Base-by-base conservation (phyloP, 805 yeast genomes). In the Sugiyamaella qingdaonensis region DNA sequence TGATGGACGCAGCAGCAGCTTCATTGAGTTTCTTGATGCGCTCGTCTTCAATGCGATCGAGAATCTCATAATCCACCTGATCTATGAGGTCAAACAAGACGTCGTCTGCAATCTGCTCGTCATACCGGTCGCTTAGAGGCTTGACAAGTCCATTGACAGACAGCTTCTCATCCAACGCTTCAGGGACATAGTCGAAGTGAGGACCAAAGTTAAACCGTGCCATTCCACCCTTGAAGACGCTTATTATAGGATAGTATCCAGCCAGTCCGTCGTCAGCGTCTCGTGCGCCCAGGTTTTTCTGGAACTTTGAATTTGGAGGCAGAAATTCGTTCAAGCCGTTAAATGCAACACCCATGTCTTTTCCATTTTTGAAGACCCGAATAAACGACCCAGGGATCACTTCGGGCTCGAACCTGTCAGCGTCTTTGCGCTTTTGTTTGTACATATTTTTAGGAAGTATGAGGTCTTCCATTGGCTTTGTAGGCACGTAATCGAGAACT, bases 181-280 rank as follows among this genome's bases (percentile, higher is more conserved):
- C 59, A 5, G 84, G 79, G 11, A 71, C 68, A 49, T 61, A 74
- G 55, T 74, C 73, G 60, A 90, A 78, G 10, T 81, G 74, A 0
- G 88, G 85, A 0, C 90, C 86, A 2, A 88, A 75, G 57, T 86
- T 82, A 53, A 92, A 67, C 54, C 78, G 73, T 4, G 88, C 95
- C 9, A 78, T 72, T 0, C 98, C 98, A 2, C 85, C 85, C 58
- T 81, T 81, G 65, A 81, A 94, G 24, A 86, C 86, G 51, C 96
- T 86, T 33, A 88, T 76, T 73, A 90, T 88, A 1, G 99, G 98
- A 69, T 84, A 94, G 66, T 94, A 94, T 0, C 98, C 99, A 51
- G 89, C 70, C 42, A 81, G 73, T 0, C 96, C 96, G 65, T 94
- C 97, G 65, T 94, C 95, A 7, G 60, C 61, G 9, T 64, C 58